Evolutionary conservation across 2,329 filamentous ascomycete species (phyloP).

Genomic region (Pseudogymnoascus sp.): DNA sequence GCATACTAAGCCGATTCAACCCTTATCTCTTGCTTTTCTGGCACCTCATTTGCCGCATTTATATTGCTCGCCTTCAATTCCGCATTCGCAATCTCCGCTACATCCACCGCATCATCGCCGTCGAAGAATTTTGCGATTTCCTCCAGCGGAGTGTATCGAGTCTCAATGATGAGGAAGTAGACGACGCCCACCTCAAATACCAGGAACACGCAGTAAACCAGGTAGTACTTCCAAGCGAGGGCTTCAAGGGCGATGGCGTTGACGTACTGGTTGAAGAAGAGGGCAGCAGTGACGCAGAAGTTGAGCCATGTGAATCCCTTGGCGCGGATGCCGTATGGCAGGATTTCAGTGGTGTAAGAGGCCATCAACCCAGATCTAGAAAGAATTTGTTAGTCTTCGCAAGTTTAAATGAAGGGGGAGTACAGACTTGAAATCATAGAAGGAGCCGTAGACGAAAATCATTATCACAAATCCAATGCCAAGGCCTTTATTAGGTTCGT

Average conservation of each 20-base stretch:
- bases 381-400: not conserved
- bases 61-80: not conserved
- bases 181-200: slow-evolving; percentile 21
- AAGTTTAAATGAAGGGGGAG: slow-evolving; percentile 37
- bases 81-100: not conserved
- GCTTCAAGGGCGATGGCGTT: slow-evolving; percentile 34
- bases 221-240: slow-evolving; percentile 36
- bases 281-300: slow-evolving; percentile 35
- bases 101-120: slow-evolving; percentile 30
- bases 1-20: not conserved
- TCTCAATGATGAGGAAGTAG: slow-evolving; percentile 31
- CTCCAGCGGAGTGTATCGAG: slow-evolving; percentile 35
- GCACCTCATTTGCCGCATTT: not conserved
- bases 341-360: slow-evolving; percentile 49
- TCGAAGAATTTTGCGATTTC: slow-evolving; percentile 37
- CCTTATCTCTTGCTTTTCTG: not conserved
- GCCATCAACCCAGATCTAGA: not conserved
- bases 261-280: slow-evolving; percentile 38
- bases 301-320: slow-evolving; percentile 17
- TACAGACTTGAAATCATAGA: slow-evolving; percentile 52
- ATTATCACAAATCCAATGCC: slow-evolving; percentile 48
- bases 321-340: slow-evolving; percentile 46
- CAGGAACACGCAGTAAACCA: slow-evolving; percentile 32
- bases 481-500: slow-evolving; percentile 28
- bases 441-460: slow-evolving; percentile 50